These are phyloP conservation scores for Chondrus crispus DNA, from an alignment of 23 red algal species.

Conservation along the genomic window DNA sequence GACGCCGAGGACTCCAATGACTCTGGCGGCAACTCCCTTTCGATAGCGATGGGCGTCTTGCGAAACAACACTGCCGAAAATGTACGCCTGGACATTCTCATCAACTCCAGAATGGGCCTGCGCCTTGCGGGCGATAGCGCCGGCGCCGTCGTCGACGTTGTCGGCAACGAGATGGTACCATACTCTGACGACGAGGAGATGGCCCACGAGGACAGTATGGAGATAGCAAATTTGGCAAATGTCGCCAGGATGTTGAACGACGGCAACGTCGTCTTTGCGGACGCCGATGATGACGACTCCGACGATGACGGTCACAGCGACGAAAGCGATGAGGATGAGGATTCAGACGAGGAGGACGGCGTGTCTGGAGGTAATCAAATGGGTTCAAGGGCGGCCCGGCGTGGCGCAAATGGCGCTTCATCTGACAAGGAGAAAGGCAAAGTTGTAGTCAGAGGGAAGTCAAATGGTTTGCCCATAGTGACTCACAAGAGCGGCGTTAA, in stretches of 20 bases:
- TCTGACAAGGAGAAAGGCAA: neutral
- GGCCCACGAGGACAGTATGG: neutral
- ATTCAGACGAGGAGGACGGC: neutral
- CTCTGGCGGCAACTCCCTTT: neutral
- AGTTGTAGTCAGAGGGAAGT: neutral
- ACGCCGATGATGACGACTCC: neutral
- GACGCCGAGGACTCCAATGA: neutral
- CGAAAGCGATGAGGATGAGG: neutral
- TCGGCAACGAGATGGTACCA: neutral
- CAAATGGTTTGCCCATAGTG: slow-evolving; percentile 13
- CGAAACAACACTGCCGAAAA: slow-evolving; percentile 1
- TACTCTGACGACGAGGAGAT: neutral
- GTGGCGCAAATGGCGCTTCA: neutral
- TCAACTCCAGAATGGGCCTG: slow-evolving; percentile 51
- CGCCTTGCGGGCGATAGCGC: slow-evolving; percentile 10
- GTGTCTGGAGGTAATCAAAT: neutral
- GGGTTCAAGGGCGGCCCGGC: neutral
- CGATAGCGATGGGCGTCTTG: slow-evolving; percentile 36
- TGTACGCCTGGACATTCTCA: neutral
- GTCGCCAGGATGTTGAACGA: neutral
- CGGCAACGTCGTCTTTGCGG: neutral
- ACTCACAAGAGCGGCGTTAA: slow-evolving; percentile 43
- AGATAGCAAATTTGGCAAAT: neutral
- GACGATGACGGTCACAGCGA: neutral
- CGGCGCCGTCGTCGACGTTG: slow-evolving; percentile 51